Conservation (phyloP, 2,329 filamentous ascomycete genomes). For the Trichoderma gracile region DNA sequence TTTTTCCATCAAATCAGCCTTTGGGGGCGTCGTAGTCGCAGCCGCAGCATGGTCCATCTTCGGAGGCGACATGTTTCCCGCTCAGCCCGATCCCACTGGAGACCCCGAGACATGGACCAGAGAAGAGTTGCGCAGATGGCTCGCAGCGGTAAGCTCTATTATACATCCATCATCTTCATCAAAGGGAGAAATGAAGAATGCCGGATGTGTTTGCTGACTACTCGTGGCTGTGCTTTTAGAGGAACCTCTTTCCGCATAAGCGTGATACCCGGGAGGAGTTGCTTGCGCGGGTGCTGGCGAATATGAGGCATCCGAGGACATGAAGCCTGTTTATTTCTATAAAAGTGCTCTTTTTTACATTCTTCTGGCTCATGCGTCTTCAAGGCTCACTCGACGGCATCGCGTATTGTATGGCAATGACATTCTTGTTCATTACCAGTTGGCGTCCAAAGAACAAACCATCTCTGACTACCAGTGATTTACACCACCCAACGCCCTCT, state of each 20-base stretch:
- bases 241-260: conserved; percentile 49
- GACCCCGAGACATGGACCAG: conserved; percentile 71
- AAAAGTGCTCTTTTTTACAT: too few relatives aligned
- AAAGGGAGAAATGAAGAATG: background rate
- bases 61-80: conserved; percentile 81
- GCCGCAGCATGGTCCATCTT: conserved; percentile 83
- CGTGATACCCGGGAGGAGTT: conserved; percentile 49
- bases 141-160: conserved; percentile 66
- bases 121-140: conserved; percentile 78
- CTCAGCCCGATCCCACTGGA: conserved; percentile 72
- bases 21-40: conserved; percentile 78
- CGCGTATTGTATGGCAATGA: too few relatives aligned
- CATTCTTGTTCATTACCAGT: too few relatives aligned
- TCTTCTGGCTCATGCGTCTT: too few relatives aligned
- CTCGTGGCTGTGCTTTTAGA: conserved; percentile 36
- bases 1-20: too few relatives aligned
- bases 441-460: too few relatives aligned
- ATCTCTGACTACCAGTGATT: too few relatives aligned
- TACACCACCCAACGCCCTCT: too few relatives aligned
- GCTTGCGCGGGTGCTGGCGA: conserved; percentile 48
- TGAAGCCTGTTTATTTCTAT: background rate
- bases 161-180: too few relatives aligned
- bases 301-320: conserved; percentile 47
- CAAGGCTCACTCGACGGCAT: too few relatives aligned
- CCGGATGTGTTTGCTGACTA: background rate